Percentiles rank a stretch among this genome's conserved stretches.
Evolutionary conservation across 176 grass and related monocot species (phyloP).

Genomic region (Alopecurus myosuroides): DNA sequence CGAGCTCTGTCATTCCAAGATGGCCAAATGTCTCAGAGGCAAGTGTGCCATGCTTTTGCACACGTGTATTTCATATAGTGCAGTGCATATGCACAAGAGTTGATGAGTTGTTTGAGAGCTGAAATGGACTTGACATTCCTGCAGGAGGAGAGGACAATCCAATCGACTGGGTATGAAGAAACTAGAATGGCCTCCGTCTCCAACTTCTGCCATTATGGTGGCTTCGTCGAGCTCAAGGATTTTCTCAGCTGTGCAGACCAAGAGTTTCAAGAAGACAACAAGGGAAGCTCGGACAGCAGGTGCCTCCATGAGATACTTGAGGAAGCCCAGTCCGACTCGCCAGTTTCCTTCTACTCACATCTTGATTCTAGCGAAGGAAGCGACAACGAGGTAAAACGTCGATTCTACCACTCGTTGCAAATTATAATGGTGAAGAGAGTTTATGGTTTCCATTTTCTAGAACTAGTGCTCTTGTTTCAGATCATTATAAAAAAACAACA

Average conservation of each 20-base stretch:
- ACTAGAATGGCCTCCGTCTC: constrained; percentile 22
- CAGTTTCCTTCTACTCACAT: constrained; percentile 72
- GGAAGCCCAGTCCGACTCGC: constrained; percentile 75
- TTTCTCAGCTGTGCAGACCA: constrained; percentile 36
- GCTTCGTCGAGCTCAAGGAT: constrained; percentile 42
- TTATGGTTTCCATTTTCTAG: not conserved
- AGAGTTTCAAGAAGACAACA: constrained; percentile 43
- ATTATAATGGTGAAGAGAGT: not conserved
- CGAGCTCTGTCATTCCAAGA: constrained; percentile 22
- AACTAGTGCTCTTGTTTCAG: not conserved
- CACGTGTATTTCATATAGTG: not conserved
- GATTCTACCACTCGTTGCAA: not conserved
- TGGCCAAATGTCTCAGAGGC: constrained; percentile 26
- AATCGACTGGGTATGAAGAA: constrained; percentile 12
- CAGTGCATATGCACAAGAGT: not conserved
- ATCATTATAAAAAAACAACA: not conserved
- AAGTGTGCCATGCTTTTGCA: not conserved
- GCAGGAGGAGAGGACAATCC: constrained; percentile 52
- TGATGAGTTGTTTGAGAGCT: constrained; percentile 13
- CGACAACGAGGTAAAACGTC: constrained; percentile 51
- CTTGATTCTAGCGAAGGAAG: constrained; percentile 54
- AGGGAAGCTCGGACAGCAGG: constrained; percentile 78
- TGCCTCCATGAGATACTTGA: constrained; percentile 94
- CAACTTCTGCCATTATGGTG: constrained; percentile 14
- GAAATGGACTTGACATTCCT: constrained; percentile 13